Percentiles rank a stretch among this genome's conserved stretches.
Conservation (phyloP, 331 rosid species). For the Stylosanthes scabra region DNA sequence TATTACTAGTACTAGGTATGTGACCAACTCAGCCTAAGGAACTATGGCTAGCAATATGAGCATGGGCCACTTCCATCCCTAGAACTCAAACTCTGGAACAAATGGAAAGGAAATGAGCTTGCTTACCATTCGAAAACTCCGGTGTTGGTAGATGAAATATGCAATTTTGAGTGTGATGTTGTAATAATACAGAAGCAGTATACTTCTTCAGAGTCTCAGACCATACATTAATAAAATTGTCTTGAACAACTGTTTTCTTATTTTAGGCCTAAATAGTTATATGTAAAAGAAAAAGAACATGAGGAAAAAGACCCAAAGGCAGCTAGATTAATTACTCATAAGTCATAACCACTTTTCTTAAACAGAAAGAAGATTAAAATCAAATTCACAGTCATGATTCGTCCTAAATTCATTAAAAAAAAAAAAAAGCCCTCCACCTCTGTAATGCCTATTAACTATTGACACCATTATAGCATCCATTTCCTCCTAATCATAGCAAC, state of each 20-base stretch:
- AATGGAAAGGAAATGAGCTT: too few species aligned
- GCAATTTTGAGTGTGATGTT: conserved; percentile 8
- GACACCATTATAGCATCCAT: background rate
- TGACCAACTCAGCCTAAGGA: too few species aligned
- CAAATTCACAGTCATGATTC: conserved; percentile 8
- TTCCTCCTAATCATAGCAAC: conserved; percentile 16
- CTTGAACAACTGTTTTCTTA: background rate
- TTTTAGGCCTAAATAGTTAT: background rate
- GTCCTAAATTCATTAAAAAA: background rate
- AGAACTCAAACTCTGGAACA: too few species aligned
- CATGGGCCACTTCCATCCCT: too few species aligned
- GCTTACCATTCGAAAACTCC: too few species aligned
- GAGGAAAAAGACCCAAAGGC: background rate
- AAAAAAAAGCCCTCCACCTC: background rate
- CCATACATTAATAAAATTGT: background rate
- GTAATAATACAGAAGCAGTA: background rate
- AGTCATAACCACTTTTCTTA: background rate
- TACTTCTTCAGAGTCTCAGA: background rate
- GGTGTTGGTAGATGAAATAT: background rate
- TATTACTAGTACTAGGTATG: too few species aligned
- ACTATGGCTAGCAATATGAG: too few species aligned
- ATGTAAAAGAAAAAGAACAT: background rate
- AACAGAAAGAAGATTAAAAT: background rate
- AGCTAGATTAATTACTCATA: background rate
- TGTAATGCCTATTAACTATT: background rate